Conservation (phyloP, 805 yeast species). For the Cyberlindnera amylophila region DNA sequence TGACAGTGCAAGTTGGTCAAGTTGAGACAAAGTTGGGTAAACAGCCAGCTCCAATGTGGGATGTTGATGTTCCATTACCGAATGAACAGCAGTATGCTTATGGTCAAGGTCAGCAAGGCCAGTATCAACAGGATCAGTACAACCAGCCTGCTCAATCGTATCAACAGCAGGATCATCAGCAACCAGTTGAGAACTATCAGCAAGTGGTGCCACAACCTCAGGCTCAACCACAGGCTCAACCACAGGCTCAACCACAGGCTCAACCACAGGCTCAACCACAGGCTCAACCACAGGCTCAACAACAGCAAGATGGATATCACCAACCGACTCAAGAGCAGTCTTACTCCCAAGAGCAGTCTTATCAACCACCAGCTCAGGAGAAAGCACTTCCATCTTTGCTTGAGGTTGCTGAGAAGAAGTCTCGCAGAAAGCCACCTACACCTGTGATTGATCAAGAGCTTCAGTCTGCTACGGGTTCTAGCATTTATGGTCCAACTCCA, state of each 20-base stretch:
- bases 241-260: not conserved
- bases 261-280: not conserved
- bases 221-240: not conserved
- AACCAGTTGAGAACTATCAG: constrained; percentile 1
- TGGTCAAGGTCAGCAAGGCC: not conserved
- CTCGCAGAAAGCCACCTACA: constrained; percentile 12
- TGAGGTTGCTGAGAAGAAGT: constrained; percentile 2
- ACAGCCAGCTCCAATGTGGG: constrained; percentile 10
- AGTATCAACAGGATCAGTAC: constrained; percentile 2
- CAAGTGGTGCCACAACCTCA: not conserved
- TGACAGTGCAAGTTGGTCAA: constrained; percentile 25
- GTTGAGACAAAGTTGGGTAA: constrained; percentile 22
- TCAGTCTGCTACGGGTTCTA: constrained; percentile 19
- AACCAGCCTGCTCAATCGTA: too few species aligned
- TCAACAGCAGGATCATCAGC: not conserved
- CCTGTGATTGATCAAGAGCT: constrained; percentile 4
- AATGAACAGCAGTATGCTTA: not conserved
- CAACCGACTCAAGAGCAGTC: too few species aligned
- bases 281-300: not conserved
- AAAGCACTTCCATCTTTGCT: constrained; percentile 5
- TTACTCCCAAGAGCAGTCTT: not conserved
- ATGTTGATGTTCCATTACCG: constrained; percentile 17
- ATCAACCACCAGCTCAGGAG: not conserved
- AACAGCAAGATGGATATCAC: too few species aligned
- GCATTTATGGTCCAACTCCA: constrained; percentile 23